Evolutionary conservation across 2,329 filamentous ascomycete genomes (phyloP), one percentile per base, ranked within the genome.

Genomic region (Blumeriella jaapii): DNA sequence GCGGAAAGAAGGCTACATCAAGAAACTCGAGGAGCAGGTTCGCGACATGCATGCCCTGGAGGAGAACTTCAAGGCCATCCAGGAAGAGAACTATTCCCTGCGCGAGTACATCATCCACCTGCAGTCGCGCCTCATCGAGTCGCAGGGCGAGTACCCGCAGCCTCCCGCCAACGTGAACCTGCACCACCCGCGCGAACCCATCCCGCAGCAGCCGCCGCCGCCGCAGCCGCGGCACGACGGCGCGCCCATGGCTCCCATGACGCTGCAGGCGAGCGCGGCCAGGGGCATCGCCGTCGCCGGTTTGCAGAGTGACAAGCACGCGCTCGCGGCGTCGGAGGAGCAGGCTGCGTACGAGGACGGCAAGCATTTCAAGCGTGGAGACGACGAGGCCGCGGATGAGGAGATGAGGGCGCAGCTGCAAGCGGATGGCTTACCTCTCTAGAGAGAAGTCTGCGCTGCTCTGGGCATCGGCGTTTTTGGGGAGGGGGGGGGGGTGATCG

Each of bases 1-100:
- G 62, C 82, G 91, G 44, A 98, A 98, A 58, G 91, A 98, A 61
- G 83, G 84, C 29, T 95, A 98, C 59, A 98, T 98, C 59, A 93
- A 93, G 65, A 93, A 93, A 58, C 71, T 98, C 5, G 91, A 98
- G 61, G 82, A 91, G 55, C 84, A 96, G 57, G 85, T 95, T 33
- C 78, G 84, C 52, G 83, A 91, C 18, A 82, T 76, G 47, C 70
- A 74, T 48, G 69, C 75, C 12, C 73, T 94, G 59, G 82, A 86
- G 47, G 72, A 82, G 44, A 74, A 72, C 37, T 85, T 74, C 60
- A 91, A 93, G 58, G 64, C 69, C n/a, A 63, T 93, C 16, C 84
- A 94, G 55, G 68, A 74, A 17, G 89, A 98, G 58, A 94, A 95
- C 61, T 91, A 87, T 56, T 76, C 82, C 43, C 67, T 98, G 26